These are phyloP conservation scores for Nicotiana attenuata DNA, from an alignment of 257 asterid genomes.

Conservation along the genomic window DNA sequence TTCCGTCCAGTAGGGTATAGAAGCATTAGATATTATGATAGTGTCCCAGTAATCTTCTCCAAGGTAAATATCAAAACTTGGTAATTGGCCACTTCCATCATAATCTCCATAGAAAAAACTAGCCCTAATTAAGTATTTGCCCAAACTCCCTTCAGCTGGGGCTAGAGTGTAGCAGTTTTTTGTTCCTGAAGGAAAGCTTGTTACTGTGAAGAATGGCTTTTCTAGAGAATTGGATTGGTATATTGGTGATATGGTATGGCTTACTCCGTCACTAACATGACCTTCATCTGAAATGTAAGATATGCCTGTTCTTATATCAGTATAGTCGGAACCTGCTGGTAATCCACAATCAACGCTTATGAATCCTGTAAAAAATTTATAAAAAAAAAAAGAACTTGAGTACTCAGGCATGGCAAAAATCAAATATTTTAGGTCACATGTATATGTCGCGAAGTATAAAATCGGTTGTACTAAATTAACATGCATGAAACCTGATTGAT, in stretches of 20 bases:
- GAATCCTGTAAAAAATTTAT: conserved; percentile 14
- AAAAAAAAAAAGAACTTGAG: not conserved
- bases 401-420: not conserved
- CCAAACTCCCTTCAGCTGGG: conserved; percentile 14
- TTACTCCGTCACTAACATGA: conserved; percentile 9
- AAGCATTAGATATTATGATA: not conserved
- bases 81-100: not conserved
- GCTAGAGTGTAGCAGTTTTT: conserved; percentile 22
- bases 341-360: conserved; percentile 27
- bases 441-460: not conserved
- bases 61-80: conserved; percentile 15
- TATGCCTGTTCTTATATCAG: conserved; percentile 11
- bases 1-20: not conserved
- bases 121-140: conserved; percentile 19
- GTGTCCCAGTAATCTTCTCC: conserved; percentile 20
- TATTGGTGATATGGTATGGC: not conserved
- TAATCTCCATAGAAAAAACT: conserved; percentile 23
- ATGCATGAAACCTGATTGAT: not conserved
- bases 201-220: not conserved
- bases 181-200: conserved; percentile 26
- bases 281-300: conserved; percentile 17
- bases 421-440: not conserved
- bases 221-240: not conserved
- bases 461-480: not conserved
- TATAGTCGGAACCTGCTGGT: conserved; percentile 10